Conservation (phyloP, 1,284 basidiomycete species). For the Trichosporon asahii region DNA sequence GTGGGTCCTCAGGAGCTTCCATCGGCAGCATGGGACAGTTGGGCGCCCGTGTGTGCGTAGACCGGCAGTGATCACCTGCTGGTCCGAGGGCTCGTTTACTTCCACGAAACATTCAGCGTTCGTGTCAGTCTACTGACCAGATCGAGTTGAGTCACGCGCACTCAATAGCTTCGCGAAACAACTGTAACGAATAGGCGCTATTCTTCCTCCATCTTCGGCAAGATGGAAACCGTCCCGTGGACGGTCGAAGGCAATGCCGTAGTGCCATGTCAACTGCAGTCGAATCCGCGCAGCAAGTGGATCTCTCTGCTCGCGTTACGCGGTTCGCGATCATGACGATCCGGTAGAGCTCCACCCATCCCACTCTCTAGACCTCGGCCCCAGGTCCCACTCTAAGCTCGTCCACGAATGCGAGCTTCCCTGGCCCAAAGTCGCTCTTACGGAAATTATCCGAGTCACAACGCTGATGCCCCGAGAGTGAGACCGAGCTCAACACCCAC, state of each 20-base stretch:
- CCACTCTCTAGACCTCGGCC: no score
- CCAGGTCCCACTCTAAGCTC: not conserved
- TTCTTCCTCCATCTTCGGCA: not conserved
- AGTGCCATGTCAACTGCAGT: not conserved
- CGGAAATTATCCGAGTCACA: not conserved
- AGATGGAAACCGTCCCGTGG: not conserved
- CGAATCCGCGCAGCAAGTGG: not conserved
- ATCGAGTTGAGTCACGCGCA: no score
- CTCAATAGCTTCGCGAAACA: not conserved
- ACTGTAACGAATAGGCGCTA: not conserved
- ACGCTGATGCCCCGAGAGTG: not conserved
- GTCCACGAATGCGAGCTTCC: not conserved
- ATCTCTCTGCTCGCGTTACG: not conserved
- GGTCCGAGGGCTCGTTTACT: no score
- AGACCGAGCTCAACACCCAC: not conserved
- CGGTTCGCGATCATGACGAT: no score
- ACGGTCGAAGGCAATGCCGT: not conserved
- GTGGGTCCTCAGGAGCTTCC: no score
- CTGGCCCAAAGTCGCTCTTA: not conserved
- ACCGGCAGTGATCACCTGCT: no score
- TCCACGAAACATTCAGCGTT: no score
- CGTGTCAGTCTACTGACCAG: no score
- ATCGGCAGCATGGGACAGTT: no score
- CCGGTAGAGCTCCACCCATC: no score
- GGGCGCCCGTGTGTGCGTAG: no score